These are phyloP conservation scores for Wickerhamiella vanderwaltii DNA, from an alignment of 805 yeast genomes.

Conservation along the genomic window DNA sequence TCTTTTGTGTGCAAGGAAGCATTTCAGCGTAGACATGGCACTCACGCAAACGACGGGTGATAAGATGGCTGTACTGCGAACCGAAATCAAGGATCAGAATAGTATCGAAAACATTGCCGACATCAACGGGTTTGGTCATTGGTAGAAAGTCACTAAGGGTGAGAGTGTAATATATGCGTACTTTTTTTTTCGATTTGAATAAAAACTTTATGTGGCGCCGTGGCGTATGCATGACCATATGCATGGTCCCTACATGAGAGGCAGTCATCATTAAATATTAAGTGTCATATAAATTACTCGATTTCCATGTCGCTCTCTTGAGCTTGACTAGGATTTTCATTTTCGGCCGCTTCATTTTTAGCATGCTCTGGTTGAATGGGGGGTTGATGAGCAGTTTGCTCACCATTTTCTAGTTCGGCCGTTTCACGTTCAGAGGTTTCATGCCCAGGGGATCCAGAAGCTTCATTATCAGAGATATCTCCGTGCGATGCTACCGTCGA, in stretches of 20 bases:
- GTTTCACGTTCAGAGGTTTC: no score
- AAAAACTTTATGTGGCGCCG: constrained; percentile 1
- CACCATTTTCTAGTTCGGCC: not conserved
- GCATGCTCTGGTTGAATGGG: not conserved
- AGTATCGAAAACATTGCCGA: constrained; percentile 86
- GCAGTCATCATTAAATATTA: not conserved
- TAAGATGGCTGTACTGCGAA: constrained; percentile 93
- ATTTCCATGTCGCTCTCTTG: not conserved
- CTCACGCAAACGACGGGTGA: constrained; percentile 95
- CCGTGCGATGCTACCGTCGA: not conserved
- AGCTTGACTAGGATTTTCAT: not conserved
- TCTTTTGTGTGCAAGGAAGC: constrained; percentile 98
- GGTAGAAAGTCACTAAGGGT: no score
- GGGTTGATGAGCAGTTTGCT: not conserved
- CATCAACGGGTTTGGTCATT: constrained; percentile 34
- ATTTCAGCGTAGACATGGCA: constrained; percentile 97
- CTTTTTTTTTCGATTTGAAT: no score
- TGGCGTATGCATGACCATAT: constrained; percentile 4
- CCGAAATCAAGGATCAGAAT: constrained; percentile 95
- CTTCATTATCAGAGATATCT: no score
- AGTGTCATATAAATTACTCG: not conserved
- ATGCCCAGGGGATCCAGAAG: no score
- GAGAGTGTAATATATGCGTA: no score
- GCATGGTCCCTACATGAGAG: not conserved
- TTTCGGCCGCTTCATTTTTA: not conserved